Conservation (phyloP, 352 stramenopile genomes). For the Globisporangium rhizosaccharum region DNA sequence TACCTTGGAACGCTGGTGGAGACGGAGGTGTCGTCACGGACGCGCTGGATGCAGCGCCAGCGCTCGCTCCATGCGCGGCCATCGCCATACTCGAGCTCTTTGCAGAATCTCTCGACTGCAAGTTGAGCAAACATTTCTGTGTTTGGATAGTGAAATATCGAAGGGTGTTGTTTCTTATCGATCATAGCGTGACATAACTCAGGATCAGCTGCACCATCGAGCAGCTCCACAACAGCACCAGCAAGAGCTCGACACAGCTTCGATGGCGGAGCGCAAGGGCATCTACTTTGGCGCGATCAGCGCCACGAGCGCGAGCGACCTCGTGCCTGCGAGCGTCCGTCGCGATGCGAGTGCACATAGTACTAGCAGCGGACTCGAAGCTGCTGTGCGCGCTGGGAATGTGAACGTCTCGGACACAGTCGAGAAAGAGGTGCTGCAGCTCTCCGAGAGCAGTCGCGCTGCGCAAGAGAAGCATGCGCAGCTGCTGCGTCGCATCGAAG, state of each 20-base stretch:
- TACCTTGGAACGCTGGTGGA: slow-evolving; percentile 29
- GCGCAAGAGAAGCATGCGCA: slow-evolving; percentile 88
- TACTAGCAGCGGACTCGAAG: slow-evolving; percentile 28
- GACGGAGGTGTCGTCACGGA: slow-evolving; percentile 1
- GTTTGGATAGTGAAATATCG: no score
- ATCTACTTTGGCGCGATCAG: slow-evolving; percentile 83
- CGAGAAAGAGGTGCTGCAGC: slow-evolving; percentile 78
- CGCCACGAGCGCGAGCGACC: slow-evolving; percentile 18
- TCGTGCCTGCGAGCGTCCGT: slow-evolving; percentile 42
- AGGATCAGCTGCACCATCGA: no score
- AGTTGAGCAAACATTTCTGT: background rate
- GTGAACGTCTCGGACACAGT: slow-evolving; percentile 73
- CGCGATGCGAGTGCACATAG: slow-evolving; percentile 7
- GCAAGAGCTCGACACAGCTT: background rate
- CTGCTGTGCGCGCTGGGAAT: slow-evolving; percentile 71
- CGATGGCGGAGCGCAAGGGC: slow-evolving; percentile 65
- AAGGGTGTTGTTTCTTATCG: background rate
- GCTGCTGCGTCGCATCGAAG: slow-evolving; percentile 84
- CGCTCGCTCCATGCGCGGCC: background rate
- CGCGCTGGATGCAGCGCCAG: background rate
- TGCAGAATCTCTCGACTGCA: background rate
- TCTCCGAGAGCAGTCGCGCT: slow-evolving; percentile 74
- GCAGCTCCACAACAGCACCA: background rate
- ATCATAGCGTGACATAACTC: no score
- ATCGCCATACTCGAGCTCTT: background rate